A percentile compares a stretch with the other conserved stretches of the same genome.
These are phyloP conservation scores for Coniochaeta sp. DNA, from an alignment of 2,329 filamentous ascomycete species.

Conservation along the genomic window DNA sequence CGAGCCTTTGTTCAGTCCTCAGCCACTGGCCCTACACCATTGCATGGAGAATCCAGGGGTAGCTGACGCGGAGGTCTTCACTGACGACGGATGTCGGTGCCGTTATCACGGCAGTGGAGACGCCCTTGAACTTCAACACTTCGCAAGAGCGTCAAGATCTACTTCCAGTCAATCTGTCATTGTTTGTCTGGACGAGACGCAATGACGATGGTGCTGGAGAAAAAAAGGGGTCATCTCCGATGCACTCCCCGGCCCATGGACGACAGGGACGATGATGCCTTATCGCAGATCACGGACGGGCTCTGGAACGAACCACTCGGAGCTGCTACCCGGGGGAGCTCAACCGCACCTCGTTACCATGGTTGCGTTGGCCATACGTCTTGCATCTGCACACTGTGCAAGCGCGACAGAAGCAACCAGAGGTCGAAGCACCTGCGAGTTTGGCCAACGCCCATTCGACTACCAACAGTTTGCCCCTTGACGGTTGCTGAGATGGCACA, in stretches of 20 bases:
- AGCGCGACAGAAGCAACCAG: neutral
- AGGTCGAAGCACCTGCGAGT: neutral
- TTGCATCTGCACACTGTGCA: neutral
- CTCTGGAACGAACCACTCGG: neutral
- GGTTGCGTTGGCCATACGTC: neutral
- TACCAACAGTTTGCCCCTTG: neutral
- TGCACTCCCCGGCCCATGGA: neutral
- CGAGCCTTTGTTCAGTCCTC: too few species aligned
- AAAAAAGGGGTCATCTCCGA: neutral
- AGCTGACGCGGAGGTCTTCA: neutral
- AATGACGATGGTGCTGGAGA: neutral
- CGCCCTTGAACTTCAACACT: neutral
- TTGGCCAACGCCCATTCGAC: too few species aligned
- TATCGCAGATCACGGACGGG: neutral
- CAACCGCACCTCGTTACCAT: neutral
- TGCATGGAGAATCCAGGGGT: neutral
- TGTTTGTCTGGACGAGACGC: neutral
- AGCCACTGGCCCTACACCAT: too few species aligned
- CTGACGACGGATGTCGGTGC: neutral
- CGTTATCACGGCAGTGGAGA: conserved; percentile 1
- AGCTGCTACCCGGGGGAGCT: neutral
- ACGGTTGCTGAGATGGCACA: neutral
- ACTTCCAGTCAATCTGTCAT: neutral
- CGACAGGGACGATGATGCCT: conserved; percentile 1
- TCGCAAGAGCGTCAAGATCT: neutral